Evolutionary conservation across 352 stramenopile species (phyloP).

Genomic region (Globisporangium barbulae): DNA sequence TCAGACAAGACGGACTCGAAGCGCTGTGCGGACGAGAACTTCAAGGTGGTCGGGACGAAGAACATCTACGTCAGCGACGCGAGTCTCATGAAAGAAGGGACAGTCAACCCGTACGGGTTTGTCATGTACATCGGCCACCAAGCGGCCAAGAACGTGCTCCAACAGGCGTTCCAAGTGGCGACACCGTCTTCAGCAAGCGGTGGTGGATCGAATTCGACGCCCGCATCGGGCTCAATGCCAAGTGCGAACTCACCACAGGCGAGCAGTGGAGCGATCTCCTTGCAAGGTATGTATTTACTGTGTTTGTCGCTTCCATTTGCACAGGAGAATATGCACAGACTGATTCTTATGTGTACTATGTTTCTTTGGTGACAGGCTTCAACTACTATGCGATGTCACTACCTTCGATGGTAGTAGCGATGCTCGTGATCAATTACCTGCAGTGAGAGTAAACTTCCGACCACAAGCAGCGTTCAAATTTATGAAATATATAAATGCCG

Average conservation of each 20-base stretch:
- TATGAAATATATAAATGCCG: slow-evolving; percentile 2
- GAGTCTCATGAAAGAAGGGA: slow-evolving; percentile 31
- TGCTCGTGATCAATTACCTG: neutral
- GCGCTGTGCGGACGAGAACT: slow-evolving; percentile 24
- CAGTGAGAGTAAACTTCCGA: neutral
- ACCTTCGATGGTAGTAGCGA: neutral
- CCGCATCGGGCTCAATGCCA: neutral
- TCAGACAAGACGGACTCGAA: slow-evolving; percentile 21
- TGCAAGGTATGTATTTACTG: neutral
- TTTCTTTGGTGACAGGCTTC: neutral
- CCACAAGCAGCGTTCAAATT: neutral
- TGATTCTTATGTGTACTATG: neutral
- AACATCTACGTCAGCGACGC: slow-evolving; percentile 29
- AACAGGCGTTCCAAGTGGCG: slow-evolving; percentile 23
- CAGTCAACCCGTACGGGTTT: slow-evolving; percentile 31
- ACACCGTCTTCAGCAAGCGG: neutral
- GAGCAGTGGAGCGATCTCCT: neutral
- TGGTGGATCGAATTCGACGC: neutral
- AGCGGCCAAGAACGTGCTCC: slow-evolving; percentile 32
- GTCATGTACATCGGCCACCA: slow-evolving; percentile 34
- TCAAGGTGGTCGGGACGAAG: slow-evolving; percentile 24
- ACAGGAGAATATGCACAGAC: neutral
- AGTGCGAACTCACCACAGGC: neutral
- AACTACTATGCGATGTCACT: neutral
- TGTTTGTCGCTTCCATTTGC: neutral